phyloP scores from a whole-genome alignment of 2,329 filamentous ascomycete species.

The Colletotrichum trifolii region DNA sequence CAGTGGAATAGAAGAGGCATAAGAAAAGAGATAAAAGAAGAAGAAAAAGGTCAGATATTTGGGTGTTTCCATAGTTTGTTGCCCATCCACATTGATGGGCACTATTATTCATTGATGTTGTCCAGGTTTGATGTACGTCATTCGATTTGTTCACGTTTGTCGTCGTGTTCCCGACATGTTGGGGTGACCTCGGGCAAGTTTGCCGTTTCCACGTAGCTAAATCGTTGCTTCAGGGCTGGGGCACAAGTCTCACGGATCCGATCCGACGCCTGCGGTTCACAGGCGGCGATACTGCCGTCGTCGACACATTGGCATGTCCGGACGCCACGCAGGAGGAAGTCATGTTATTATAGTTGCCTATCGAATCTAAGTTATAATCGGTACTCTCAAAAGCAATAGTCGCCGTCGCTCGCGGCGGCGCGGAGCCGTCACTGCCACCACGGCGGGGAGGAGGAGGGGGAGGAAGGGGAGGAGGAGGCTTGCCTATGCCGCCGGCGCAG shows the following conservation, averaged over 20 bases:
- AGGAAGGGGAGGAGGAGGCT: slow-evolving; percentile 28
- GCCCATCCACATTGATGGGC: not conserved
- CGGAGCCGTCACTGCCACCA: slow-evolving; percentile 4
- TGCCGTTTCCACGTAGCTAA: not conserved
- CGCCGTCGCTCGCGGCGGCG: slow-evolving; percentile 12
- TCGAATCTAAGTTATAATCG: slow-evolving; percentile 32
- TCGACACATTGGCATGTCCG: too few species aligned
- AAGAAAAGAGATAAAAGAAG: not conserved
- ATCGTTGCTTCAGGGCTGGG: too few species aligned
- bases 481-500: slow-evolving; percentile 32
- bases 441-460: slow-evolving; percentile 25
- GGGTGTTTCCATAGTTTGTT: not conserved
- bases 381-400: slow-evolving; percentile 30
- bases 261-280: too few species aligned
- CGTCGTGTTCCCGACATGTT: not conserved
- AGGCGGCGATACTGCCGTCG: too few species aligned
- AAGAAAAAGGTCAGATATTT: not conserved
- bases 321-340: slow-evolving; percentile 28
- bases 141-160: not conserved
- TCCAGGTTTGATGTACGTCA: not conserved
- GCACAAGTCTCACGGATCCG: too few species aligned
- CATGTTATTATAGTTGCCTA: slow-evolving; percentile 35
- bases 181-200: not conserved
- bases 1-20: not conserved
- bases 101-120: not conserved